A percentile compares a stretch with the other conserved stretches of the same genome.
Evolutionary conservation across 495 filamentous ascomycete genomes (phyloP).

Genomic region (Cercophora sp.): DNA sequence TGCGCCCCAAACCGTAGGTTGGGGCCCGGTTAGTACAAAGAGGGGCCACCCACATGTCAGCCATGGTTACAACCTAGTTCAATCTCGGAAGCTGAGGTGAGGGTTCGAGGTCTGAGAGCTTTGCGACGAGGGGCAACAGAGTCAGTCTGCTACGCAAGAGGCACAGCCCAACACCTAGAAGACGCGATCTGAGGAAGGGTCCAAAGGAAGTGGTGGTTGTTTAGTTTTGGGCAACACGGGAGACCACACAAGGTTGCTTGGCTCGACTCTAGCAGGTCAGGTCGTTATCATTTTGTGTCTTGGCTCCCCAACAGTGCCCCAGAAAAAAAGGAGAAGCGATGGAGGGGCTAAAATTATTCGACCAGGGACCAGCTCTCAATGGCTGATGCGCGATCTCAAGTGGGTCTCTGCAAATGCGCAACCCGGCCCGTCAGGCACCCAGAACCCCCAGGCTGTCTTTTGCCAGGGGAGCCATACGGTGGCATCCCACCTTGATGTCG

Average conservation of each 20-base stretch:
- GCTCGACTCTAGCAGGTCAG: conserved; percentile 8
- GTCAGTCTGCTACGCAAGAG: too few relatives aligned
- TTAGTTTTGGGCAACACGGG: too few relatives aligned
- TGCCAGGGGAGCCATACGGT: too few relatives aligned
- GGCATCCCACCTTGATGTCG: too few relatives aligned
- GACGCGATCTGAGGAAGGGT: neutral
- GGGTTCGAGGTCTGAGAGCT: too few relatives aligned
- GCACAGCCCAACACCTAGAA: neutral
- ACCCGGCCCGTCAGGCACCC: conserved; percentile 7
- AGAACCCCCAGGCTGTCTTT: neutral
- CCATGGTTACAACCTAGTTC: too few relatives aligned
- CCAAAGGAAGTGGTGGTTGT: neutral
- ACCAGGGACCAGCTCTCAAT: conserved; percentile 1
- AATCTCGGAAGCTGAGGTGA: too few relatives aligned
- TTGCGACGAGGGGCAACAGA: too few relatives aligned
- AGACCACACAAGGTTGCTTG: neutral
- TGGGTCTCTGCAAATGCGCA: conserved; percentile 5
- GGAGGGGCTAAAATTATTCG: conserved; percentile 21
- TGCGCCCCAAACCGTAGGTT: neutral
- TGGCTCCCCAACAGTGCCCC: conserved; percentile 6
- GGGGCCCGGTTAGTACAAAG: neutral
- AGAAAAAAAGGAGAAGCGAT: conserved; percentile 15
- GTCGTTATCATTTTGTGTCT: conserved; percentile 18
- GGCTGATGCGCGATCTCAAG: neutral
- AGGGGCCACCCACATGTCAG: conserved; percentile 30